Percentiles rank a stretch among this genome's conserved stretches.
Conservation (phyloP, 768 basidiomycete genomes). For the Aureoboletus auriporus region DNA sequence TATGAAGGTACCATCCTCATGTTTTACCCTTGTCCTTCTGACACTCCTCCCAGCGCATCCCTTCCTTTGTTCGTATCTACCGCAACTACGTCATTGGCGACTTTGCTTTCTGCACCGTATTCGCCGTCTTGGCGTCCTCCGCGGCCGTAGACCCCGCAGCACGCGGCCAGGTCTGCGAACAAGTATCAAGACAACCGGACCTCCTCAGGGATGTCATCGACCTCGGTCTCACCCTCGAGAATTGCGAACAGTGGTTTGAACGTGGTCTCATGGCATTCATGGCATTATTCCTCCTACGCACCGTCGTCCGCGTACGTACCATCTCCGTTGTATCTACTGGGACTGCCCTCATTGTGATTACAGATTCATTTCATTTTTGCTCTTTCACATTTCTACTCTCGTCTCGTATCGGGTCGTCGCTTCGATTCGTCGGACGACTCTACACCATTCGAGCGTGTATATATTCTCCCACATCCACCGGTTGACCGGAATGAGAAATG, state of each 20-base stretch:
- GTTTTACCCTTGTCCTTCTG: not conserved
- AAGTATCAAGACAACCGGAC: conserved; percentile 71
- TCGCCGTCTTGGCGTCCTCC: conserved; percentile 53
- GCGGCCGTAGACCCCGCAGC: conserved; percentile 52
- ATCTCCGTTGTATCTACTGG: not conserved
- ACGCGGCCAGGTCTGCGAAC: conserved; percentile 66
- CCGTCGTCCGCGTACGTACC: conserved; percentile 60
- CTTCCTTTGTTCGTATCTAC: conserved; percentile 71
- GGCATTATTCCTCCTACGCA: conserved; percentile 54
- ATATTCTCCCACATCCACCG: conserved; percentile 45
- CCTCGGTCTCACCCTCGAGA: conserved; percentile 71
- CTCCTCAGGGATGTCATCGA: conserved; percentile 66
- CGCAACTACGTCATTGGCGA: conserved; percentile 80
- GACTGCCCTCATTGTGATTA: conserved; percentile 1
- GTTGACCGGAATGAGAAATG: conserved; percentile 6
- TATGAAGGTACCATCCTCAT: conserved; percentile 48
- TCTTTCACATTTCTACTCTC: conserved; percentile 60
- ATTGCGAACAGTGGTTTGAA: conserved; percentile 79
- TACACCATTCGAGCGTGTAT: conserved; percentile 52
- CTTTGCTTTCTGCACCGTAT: conserved; percentile 64
- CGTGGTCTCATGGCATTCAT: conserved; percentile 57
- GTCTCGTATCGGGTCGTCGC: conserved; percentile 43
- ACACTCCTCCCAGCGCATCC: conserved; percentile 44
- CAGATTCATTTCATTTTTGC: conserved; percentile 77
- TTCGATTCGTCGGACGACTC: conserved; percentile 13